phyloP scores from a whole-genome alignment of 2,329 filamentous ascomycete species.

The Setomelanomma holmii region DNA sequence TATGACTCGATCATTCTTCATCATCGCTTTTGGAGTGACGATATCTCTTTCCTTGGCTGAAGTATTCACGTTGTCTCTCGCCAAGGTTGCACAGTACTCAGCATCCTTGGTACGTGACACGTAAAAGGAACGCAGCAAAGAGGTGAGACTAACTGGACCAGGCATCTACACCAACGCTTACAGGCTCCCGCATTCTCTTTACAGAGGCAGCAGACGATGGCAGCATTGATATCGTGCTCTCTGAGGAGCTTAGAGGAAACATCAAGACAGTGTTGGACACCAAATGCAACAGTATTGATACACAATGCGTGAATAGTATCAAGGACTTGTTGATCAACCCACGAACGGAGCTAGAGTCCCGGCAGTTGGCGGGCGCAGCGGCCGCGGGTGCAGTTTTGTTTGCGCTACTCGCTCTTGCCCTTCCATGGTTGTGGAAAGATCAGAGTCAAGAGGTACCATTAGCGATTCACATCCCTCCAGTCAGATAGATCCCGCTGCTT shows the following conservation, averaged over 20 bases:
- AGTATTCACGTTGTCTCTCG: slow-evolving; percentile 3
- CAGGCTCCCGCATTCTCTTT: slow-evolving; percentile 3
- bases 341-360: slow-evolving; percentile 4
- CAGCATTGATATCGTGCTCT: slow-evolving; percentile 7
- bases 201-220: neutral
- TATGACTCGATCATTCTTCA: neutral
- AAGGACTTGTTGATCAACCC: neutral
- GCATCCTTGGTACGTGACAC: neutral
- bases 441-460: neutral
- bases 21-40: neutral
- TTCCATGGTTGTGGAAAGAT: neutral
- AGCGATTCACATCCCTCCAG: neutral
- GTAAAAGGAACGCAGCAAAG: neutral
- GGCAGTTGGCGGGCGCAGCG: neutral
- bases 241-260: slow-evolving; percentile 2
- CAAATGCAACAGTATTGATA: slow-evolving; percentile 3
- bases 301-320: slow-evolving; percentile 5
- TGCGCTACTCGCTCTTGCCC: neutral
- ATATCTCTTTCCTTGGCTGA: neutral
- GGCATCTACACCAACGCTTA: slow-evolving; percentile 5
- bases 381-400: neutral
- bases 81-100: slow-evolving; percentile 2
- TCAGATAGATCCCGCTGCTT: slow-evolving; percentile 1
- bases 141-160: neutral
- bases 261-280: neutral